A percentile compares a stretch with the other conserved stretches of the same genome.
Conservation (phyloP, 305 asterid genomes). For the Solanum hybrid region DNA sequence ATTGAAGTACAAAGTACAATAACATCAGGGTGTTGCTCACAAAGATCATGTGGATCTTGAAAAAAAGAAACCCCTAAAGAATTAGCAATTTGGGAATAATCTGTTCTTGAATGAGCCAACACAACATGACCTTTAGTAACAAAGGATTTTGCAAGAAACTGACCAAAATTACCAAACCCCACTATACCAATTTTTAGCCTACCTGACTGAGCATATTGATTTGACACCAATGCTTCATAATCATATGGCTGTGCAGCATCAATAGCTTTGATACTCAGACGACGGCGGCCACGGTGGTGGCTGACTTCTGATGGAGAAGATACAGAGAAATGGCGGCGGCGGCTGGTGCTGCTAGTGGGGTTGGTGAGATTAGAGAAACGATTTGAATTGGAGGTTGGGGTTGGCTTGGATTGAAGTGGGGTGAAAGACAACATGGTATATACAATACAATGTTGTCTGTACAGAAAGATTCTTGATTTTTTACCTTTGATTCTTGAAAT, state of each 20-base stretch:
- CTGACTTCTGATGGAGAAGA: conserved; percentile 11
- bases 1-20: conserved; percentile 62
- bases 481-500: not conserved
- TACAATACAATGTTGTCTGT: not conserved
- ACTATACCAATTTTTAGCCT: conserved; percentile 68
- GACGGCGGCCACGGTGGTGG: conserved; percentile 3
- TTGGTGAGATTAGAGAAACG: not conserved
- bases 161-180: conserved; percentile 84
- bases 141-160: conserved; percentile 70
- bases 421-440: conserved; percentile 31
- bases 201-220: conserved; percentile 36
- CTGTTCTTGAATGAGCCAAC: conserved; percentile 47
- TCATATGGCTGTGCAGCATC: conserved; percentile 72
- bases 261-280: conserved; percentile 36
- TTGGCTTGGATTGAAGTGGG: conserved; percentile 17
- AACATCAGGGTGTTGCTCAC: conserved; percentile 83
- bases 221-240: conserved; percentile 40
- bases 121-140: conserved; percentile 63
- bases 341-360: conserved; percentile 7
- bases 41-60: conserved; percentile 62
- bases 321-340: conserved; percentile 6
- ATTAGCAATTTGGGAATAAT: conserved; percentile 39
- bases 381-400: conserved; percentile 2
- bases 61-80: conserved; percentile 51
- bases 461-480: not conserved